These are phyloP conservation scores for Leucosporidium creatinivorum DNA, from an alignment of 768 basidiomycete genomes.

Conservation along the genomic window DNA sequence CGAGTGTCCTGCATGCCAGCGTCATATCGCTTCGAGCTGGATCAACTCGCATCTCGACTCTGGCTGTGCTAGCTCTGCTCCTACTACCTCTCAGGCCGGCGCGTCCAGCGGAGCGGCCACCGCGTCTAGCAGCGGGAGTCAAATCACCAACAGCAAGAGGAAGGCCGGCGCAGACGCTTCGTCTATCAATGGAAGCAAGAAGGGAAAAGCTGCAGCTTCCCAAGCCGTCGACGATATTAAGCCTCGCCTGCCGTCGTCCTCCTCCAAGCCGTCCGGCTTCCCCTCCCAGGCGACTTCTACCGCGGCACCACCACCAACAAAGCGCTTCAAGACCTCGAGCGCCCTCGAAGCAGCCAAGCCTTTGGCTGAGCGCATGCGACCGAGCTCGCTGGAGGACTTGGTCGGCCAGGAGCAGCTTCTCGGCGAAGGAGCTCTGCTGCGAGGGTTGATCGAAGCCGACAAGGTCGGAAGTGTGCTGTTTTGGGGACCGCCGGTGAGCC, in stretches of 20 bases:
- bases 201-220: background rate
- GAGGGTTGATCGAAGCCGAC: constrained; percentile 51
- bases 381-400: constrained; percentile 57
- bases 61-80: constrained; percentile 40
- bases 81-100: constrained; percentile 12
- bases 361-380: constrained; percentile 66
- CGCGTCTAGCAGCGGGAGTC: background rate
- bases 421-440: constrained; percentile 53
- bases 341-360: constrained; percentile 47
- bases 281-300: constrained; percentile 20
- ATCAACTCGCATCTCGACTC: constrained; percentile 55
- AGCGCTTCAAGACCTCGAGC: constrained; percentile 32
- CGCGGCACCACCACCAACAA: background rate
- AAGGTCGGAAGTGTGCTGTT: constrained; percentile 47
- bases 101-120: background rate
- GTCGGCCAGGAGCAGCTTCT: constrained; percentile 65
- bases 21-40: constrained; percentile 43
- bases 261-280: constrained; percentile 9
- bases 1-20: constrained; percentile 51
- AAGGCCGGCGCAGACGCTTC: no score
- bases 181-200: background rate
- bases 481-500: constrained; percentile 40
- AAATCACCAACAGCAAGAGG: no score
- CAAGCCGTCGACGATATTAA: no score
- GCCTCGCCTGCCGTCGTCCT: background rate